Percentiles rank a stretch among this genome's conserved stretches.
Evolutionary conservation across 1,284 basidiomycete species (phyloP).

Genomic region (Earliella scabrosa): DNA sequence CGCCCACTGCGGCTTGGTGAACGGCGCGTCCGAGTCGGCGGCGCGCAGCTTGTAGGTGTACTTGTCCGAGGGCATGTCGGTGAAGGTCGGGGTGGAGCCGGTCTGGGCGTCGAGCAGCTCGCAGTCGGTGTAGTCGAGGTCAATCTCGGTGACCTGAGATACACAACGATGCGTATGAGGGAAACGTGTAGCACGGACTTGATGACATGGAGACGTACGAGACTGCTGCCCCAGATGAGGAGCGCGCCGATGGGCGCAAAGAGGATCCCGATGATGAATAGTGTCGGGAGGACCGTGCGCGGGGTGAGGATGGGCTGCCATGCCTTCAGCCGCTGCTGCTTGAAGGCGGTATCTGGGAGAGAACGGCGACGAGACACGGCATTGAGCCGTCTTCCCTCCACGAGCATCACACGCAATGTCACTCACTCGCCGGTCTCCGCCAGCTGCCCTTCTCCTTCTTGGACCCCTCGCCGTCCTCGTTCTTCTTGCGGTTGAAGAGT

Average conservation of each 20-base stretch:
- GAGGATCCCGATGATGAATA: slow-evolving; percentile 93
- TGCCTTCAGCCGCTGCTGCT: slow-evolving; percentile 98
- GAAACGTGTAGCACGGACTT: neutral
- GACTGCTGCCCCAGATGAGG: slow-evolving; percentile 86
- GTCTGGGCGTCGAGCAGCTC: slow-evolving; percentile 47
- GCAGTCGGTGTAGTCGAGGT: slow-evolving; percentile 95
- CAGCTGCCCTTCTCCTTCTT: slow-evolving; percentile 90
- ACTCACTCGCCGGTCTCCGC: slow-evolving; percentile 87
- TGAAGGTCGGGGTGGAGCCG: slow-evolving; percentile 40
- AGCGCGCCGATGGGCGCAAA: slow-evolving; percentile 97
- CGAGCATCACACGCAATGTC: neutral
- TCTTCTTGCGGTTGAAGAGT: slow-evolving; percentile 42
- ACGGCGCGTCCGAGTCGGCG: slow-evolving; percentile 53
- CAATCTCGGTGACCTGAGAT: slow-evolving; percentile 87
- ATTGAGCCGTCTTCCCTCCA: neutral
- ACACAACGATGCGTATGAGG: neutral
- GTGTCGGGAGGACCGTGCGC: slow-evolving; percentile 94
- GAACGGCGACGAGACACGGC: slow-evolving; percentile 1
- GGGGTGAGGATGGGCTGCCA: slow-evolving; percentile 99
- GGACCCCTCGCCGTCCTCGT: slow-evolving; percentile 30
- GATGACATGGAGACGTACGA: slow-evolving; percentile 44
- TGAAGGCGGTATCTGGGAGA: slow-evolving; percentile 90
- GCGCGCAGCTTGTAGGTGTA: slow-evolving; percentile 77
- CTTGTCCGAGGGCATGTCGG: slow-evolving; percentile 52
- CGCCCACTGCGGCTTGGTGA: slow-evolving; percentile 66